phyloP scores from a whole-genome alignment of 2,329 filamentous ascomycete species.

The Colletotrichum tamarilloi region DNA sequence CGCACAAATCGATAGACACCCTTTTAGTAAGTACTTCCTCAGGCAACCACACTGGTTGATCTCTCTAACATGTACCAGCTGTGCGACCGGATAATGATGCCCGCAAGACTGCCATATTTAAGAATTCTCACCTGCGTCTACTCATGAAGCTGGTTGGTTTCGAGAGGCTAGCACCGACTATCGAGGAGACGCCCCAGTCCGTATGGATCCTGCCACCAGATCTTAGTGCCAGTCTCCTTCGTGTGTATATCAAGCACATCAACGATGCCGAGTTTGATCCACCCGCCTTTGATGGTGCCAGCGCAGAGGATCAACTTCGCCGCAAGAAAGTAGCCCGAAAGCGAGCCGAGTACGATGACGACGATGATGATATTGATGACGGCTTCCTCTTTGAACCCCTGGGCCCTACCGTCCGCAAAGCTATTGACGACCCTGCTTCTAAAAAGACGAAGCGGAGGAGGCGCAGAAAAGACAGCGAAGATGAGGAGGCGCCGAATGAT shows the following conservation, averaged over 20 bases:
- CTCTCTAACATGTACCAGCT: conserved; percentile 53
- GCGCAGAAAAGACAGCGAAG: conserved; percentile 59
- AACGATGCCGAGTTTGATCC: conserved; percentile 83
- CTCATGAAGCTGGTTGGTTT: conserved; percentile 83
- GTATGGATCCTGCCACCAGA: conserved; percentile 81
- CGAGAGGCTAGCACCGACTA: conserved; percentile 62
- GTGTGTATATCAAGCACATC: conserved; percentile 77
- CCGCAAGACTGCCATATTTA: conserved; percentile 82
- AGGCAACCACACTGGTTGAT: background rate
- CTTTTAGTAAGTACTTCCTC: conserved; percentile 60
- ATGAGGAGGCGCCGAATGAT: conserved; percentile 63
- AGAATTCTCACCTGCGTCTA: conserved; percentile 87
- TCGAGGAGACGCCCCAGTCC: conserved; percentile 79
- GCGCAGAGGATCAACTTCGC: conserved; percentile 82
- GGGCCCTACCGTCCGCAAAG: conserved; percentile 69
- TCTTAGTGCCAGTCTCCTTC: conserved; percentile 72
- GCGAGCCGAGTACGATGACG: conserved; percentile 75
- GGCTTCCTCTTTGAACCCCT: conserved; percentile 77
- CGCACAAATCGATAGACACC: conserved; percentile 43
- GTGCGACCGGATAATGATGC: conserved; percentile 74
- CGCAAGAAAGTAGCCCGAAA: conserved; percentile 70
- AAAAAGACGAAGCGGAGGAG: conserved; percentile 53
- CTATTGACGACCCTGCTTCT: conserved; percentile 54
- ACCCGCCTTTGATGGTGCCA: conserved; percentile 79
- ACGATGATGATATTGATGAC: conserved; percentile 61